Base-by-base conservation (phyloP, 2,329 filamentous ascomycete species). In the Orbilia ellipsospora region DNA sequence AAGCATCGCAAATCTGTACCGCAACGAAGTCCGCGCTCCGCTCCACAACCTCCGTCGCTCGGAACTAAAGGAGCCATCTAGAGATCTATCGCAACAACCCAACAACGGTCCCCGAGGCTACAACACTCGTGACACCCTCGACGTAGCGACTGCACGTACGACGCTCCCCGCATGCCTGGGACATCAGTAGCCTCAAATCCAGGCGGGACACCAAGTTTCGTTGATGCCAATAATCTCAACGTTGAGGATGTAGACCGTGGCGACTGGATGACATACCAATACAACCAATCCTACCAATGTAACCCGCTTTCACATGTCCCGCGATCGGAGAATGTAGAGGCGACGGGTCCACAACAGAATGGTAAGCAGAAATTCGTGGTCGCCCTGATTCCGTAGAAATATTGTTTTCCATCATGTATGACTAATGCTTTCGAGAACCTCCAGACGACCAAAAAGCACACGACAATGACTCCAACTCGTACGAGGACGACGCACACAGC, bases 91-190 rank as follows among this genome's bases (percentile, higher is more conserved):
- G 31, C 31, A 36, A 36, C 31, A 36, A 36, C 31, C 23, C 31
- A 36, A 36, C 5, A 2, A 2, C 4, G 23, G 23, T 23, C 23
- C 23, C 23, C 23, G 23, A 23, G 23, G 23, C 23, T 23, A 23
- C 31, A 36, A 36, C 31, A 10, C 31, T 18, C 15, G 54, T 28
- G 54, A 56, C 31, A 56, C 54, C 54, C 18, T 18, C 54, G 40
- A 45, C 10, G 15, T 10, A 10, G 8, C 36, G 40, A 45, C 10
- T 10, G 20, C 36, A 8, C n/a, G 31, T 59, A 18, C 36, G 2
- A 59, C 55, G 23, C 44, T 48, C 56, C 31, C 56, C 61, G 62
- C 15, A 67, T 73, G 56, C 62, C 61, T 40, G 52, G 40, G 57
- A 59, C 51, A 36, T 54, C 51, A 20, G 63, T 36, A 36, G 59